Evolutionary conservation across 495 filamentous ascomycete species (phyloP).

Genomic region (Oleoguttula mirabilis): DNA sequence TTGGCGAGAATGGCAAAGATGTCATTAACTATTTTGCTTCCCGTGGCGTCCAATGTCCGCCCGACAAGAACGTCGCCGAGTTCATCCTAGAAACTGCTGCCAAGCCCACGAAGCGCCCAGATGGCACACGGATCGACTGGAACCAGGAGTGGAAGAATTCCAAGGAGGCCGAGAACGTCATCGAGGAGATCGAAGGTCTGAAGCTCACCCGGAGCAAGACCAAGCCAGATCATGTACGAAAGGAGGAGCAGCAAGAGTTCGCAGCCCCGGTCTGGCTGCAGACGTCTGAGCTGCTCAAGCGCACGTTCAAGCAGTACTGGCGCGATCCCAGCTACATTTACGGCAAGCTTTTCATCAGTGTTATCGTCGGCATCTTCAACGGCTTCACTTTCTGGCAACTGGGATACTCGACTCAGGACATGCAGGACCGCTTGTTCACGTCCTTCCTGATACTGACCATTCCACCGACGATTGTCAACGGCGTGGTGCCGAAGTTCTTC

Average conservation of each 20-base stretch:
- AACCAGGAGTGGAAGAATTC: conserved; percentile 60
- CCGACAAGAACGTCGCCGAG: conserved; percentile 66
- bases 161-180: conserved; percentile 37
- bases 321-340: conserved; percentile 60
- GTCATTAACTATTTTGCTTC: conserved; percentile 58
- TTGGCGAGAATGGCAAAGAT: conserved; percentile 49
- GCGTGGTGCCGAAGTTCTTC: conserved; percentile 76
- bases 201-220: conserved; percentile 42
- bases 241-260: conserved; percentile 43
- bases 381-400: conserved; percentile 61
- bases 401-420: conserved; percentile 50
- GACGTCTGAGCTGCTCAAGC: conserved; percentile 47
- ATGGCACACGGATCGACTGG: conserved; percentile 51
- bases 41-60: conserved; percentile 47
- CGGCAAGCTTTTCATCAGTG: conserved; percentile 57
- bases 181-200: conserved; percentile 50
- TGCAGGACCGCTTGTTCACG: conserved; percentile 76
- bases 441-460: conserved; percentile 63
- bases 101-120: conserved; percentile 39
- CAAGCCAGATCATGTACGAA: conserved; percentile 26
- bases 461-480: conserved; percentile 59
- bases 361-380: conserved; percentile 49
- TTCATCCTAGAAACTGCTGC: conserved; percentile 75
- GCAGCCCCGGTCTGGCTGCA: conserved; percentile 51
- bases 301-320: conserved; percentile 61